These are phyloP conservation scores for Microbotryum lychnidis-dioicae DNA, from an alignment of 1,284 basidiomycete species.

Conservation along the genomic window DNA sequence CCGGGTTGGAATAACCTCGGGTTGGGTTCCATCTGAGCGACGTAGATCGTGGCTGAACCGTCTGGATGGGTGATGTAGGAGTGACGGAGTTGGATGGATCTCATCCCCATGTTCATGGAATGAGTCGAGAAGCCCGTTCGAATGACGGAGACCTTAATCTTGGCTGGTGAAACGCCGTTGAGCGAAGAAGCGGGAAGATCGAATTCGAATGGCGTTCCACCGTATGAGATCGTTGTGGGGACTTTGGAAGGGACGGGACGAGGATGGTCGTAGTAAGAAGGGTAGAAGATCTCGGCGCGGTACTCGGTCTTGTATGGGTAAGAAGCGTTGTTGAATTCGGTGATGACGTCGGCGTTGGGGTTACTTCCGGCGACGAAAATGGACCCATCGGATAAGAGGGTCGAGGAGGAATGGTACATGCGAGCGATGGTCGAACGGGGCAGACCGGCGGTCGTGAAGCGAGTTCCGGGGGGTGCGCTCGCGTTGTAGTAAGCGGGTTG, in stretches of 20 bases:
- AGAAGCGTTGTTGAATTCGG: conserved; percentile 7
- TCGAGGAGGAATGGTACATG: conserved; percentile 43
- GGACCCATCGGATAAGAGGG: conserved; percentile 41
- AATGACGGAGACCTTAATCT: conserved; percentile 67
- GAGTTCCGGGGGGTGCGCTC: conserved; percentile 34
- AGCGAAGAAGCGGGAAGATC: conserved; percentile 47
- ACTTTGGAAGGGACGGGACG: conserved; percentile 66
- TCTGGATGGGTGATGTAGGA: conserved; percentile 69
- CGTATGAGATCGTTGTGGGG: conserved; percentile 67
- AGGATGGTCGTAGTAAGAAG: conserved; percentile 56
- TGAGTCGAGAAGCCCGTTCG: conserved; percentile 75
- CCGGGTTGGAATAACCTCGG: conserved; percentile 75
- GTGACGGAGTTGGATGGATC: conserved; percentile 52
- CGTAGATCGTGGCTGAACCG: conserved; percentile 65
- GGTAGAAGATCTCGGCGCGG: conserved; percentile 46
- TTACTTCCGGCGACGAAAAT: conserved; percentile 41
- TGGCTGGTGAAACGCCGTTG: conserved; percentile 42
- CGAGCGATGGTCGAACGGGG: conserved; percentile 34
- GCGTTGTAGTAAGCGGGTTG: conserved; percentile 41
- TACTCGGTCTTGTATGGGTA: conserved; percentile 29
- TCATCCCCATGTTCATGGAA: conserved; percentile 14
- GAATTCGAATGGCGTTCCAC: conserved; percentile 69
- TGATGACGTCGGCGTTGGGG: conserved; percentile 25
- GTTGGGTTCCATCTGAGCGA: conserved; percentile 68
- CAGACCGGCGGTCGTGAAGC: conserved; percentile 33